These are phyloP conservation scores for Neopestalotiopsis sp. DNA, from an alignment of 2,329 filamentous ascomycete genomes.

Conservation along the genomic window DNA sequence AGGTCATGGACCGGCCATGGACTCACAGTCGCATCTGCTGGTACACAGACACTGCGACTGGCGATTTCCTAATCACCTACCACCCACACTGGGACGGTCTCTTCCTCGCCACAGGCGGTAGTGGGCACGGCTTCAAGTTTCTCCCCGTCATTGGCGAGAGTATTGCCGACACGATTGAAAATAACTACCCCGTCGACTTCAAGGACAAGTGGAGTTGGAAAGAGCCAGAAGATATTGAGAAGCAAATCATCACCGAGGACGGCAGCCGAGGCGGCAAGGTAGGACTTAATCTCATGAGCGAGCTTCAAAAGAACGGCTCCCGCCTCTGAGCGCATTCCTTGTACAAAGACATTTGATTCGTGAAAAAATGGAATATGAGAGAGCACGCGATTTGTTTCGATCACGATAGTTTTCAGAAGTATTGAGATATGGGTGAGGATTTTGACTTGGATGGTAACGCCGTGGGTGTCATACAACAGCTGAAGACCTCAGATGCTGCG, in stretches of 20 bases:
- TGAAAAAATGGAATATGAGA: background rate
- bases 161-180: slow-evolving; percentile 60
- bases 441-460: too few relatives aligned
- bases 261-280: slow-evolving; percentile 56
- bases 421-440: too few relatives aligned
- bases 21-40: slow-evolving; percentile 70
- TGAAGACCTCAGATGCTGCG: too few relatives aligned
- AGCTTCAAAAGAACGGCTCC: slow-evolving; percentile 39
- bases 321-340: slow-evolving; percentile 10
- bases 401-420: too few relatives aligned
- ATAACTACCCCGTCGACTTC: slow-evolving; percentile 55
- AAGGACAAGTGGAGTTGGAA: slow-evolving; percentile 68
- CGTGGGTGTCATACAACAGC: too few relatives aligned
- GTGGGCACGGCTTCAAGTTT: slow-evolving; percentile 73
- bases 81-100: slow-evolving; percentile 66
- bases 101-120: slow-evolving; percentile 68
- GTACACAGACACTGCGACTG: slow-evolving; percentile 77
- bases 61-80: slow-evolving; percentile 74
- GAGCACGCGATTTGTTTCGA: too few relatives aligned
- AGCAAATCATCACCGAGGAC: slow-evolving; percentile 54
- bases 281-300: slow-evolving; percentile 52
- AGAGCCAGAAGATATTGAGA: slow-evolving; percentile 50
- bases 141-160: slow-evolving; percentile 69
- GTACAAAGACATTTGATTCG: background rate
- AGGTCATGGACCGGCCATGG: slow-evolving; percentile 66